Evolutionary conservation across 345 rosid species (phyloP), one percentile per base, ranked within the genome.

Genomic region (Microcos paniculata): DNA sequence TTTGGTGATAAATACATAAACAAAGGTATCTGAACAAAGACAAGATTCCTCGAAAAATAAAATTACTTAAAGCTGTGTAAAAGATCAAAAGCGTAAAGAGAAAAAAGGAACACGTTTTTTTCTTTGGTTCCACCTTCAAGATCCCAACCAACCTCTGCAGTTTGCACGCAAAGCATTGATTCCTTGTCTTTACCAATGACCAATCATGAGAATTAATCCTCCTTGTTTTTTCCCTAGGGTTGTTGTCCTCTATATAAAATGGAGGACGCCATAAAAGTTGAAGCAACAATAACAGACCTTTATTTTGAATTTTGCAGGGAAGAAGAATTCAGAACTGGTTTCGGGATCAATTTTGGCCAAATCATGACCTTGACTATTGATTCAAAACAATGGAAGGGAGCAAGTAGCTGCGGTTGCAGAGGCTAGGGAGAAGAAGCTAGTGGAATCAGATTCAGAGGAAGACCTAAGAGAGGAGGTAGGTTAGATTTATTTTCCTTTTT

Each of bases 101-200:
- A n/a, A n/a, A n/a, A n/a, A 67, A 85, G 77, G 72, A 57, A 83
- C 82, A 56, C 85, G 71, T n/a, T 85, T 82, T 14, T 86, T 82
- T 85, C 77, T 71, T 40, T 38, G 33, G 55, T 4, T 16, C 24
- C 18, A 62, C 55, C 21, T 62, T 40, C 6, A 59, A 58, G 52
- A 76, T 56, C 69, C 80, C 26, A 81, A 59, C 26, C 80, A 73
- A 67, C 55, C 77, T n/a, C n/a, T n/a, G n/a, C n/a, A n/a, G n/a
- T 73, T 72, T 74, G 80, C 78, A 80, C 81, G 84, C 85, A 85
- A 85, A 80, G 89, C n/a, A n/a, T 82, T 82, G 80, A 83, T 72
- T 82, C 79, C 66, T 71, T 23, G 72, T 26, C 61, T 42, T 21
- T 63, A n/a, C 82, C 81, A 55, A 73, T 66, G 1, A 18, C 64